Percentiles rank a stretch among this genome's conserved stretches.
phyloP scores from a whole-genome alignment of 176 grass and related monocot species.

The Luzula sylvatica region DNA sequence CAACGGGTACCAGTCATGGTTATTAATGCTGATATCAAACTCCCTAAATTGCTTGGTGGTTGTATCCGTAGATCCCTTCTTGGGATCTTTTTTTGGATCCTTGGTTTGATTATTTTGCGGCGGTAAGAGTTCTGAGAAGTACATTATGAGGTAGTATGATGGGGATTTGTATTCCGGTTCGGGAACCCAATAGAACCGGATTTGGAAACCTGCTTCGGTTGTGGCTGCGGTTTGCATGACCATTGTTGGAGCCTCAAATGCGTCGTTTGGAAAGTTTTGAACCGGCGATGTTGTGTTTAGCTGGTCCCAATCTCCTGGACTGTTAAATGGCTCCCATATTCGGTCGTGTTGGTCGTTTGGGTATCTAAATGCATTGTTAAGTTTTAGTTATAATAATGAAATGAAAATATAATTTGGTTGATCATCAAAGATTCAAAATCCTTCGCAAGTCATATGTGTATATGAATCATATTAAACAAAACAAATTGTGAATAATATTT shows the following conservation, averaged over 20 bases:
- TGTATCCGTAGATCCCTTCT: neutral
- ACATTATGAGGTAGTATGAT: conserved; percentile 21
- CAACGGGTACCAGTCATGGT: neutral
- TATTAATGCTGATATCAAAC: conserved; percentile 33
- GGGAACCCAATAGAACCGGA: conserved; percentile 16
- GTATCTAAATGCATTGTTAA: conserved; percentile 12
- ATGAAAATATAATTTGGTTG: no score
- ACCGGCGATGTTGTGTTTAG: conserved; percentile 26
- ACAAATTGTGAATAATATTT: neutral
- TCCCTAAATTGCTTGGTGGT: conserved; percentile 12
- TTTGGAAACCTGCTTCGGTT: conserved; percentile 18
- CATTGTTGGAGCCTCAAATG: conserved; percentile 22
- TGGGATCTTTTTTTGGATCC: conserved; percentile 8
- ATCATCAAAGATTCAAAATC: neutral
- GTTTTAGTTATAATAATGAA: neutral
- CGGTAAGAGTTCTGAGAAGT: conserved; percentile 28
- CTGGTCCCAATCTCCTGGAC: conserved; percentile 3
- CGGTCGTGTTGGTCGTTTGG: conserved; percentile 32
- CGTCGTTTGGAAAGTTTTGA: conserved; percentile 1
- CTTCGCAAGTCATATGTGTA: neutral
- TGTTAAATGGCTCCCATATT: conserved; percentile 25
- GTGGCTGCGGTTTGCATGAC: conserved; percentile 38
- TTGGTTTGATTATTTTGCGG: neutral
- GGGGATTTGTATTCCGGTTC: neutral
- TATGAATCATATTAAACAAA: neutral